Base-by-base conservation (phyloP, 208 protist species). In the Zelonia costaricensis region DNA sequence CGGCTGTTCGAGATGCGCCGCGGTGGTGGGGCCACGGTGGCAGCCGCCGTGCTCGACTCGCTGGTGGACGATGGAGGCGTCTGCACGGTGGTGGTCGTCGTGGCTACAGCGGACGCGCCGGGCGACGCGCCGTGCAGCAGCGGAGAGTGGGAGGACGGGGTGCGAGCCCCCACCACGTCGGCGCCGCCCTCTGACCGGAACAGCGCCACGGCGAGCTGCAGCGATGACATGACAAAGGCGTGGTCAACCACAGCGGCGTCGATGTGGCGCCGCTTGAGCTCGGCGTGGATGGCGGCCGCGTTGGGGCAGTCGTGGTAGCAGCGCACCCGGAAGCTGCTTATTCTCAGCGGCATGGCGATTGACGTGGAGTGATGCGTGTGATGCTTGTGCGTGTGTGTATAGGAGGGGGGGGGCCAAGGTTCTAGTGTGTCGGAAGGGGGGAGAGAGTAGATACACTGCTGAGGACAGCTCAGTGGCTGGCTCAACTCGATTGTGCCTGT, bases 181-280 rank as follows among this genome's bases (percentile, higher is more conserved):
- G 22, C 31, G 49, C 31, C 62, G 9, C 45, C 30, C 46, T 72
- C 58, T 9, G 76, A 45, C 28, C 88, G 88, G 35, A 88, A 73
- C 57, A 90, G 58, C 10, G 84, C 82, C 16, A 77, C 81, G 13
- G 76, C 69, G 15, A 94, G 78, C 28, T 94, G 88, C 12, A 87
- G 66, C 3, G 62, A 66, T 0, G 88, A 94, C n/a, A 92, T 10
- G 28, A 91, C 55, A 46, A 76, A 88, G 31, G 67, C 72, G 22
- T 83, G 76, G 53, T 94, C 84, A 16, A 94, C 70, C 4, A 91
- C 84, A 6, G 84, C 88, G 4, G 82, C 81, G 28, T 91, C 78
- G 44, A 88, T 75, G 31, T 56, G 48, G 15, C 28, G 36, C 4
- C 65, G 33, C 45, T 87, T 85, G 39, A 89, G 61, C 25, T 77